phyloP scores from a whole-genome alignment of 208 protist species.

The Acanthamoeba triangularis region DNA sequence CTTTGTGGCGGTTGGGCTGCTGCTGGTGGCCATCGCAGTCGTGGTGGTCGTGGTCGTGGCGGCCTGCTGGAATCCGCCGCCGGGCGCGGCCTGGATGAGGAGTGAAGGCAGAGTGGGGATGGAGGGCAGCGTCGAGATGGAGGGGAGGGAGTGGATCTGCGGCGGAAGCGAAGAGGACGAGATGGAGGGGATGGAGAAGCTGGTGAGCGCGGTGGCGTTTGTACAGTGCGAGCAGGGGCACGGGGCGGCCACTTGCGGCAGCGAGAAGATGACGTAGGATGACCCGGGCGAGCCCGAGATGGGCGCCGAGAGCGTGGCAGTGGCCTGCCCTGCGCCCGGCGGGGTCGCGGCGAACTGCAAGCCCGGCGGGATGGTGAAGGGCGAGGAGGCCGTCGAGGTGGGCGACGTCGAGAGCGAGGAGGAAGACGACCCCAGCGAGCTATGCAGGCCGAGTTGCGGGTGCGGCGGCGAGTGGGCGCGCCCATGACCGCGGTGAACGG shows the following conservation, averaged over 20 bases:
- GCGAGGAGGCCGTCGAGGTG: neutral
- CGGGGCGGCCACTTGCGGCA: slow-evolving; percentile 6
- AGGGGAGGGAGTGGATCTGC: neutral
- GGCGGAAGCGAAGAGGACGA: slow-evolving; percentile 1
- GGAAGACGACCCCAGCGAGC: neutral
- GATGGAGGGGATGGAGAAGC: slow-evolving; percentile 25
- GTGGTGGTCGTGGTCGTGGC: neutral
- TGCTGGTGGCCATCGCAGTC: neutral
- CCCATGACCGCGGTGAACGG: neutral
- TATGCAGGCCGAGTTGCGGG: neutral
- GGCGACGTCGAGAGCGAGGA: slow-evolving; percentile 14
- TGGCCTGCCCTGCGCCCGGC: neutral
- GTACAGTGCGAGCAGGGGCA: slow-evolving; percentile 34
- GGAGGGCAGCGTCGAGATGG: slow-evolving; percentile 7
- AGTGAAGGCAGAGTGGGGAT: neutral
- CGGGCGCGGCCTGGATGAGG: neutral
- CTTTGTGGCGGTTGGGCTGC: neutral
- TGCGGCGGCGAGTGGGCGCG: neutral
- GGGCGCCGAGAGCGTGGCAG: neutral
- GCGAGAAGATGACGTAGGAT: slow-evolving; percentile 8
- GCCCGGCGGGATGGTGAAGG: neutral
- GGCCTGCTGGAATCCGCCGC: neutral
- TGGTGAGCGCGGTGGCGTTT: slow-evolving; percentile 28
- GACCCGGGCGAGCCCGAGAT: neutral
- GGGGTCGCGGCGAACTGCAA: neutral